A percentile compares a stretch with the other conserved stretches of the same genome.
These are phyloP conservation scores for Suhomyces ambrosiae DNA, from an alignment of 1,139 yeast species.

Conservation along the genomic window DNA sequence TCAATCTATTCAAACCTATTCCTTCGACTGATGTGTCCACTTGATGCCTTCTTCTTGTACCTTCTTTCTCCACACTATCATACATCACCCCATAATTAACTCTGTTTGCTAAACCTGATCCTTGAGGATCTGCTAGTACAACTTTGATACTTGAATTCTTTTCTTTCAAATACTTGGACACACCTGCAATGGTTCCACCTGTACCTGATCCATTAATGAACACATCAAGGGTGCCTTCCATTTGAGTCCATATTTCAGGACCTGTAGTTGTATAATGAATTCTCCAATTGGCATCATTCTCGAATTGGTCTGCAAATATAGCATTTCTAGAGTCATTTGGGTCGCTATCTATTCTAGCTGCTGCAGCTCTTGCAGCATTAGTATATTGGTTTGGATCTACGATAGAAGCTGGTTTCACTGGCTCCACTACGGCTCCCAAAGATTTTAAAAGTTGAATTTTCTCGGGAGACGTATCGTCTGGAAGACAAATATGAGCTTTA, in stretches of 20 bases:
- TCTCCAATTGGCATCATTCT: slow-evolving; percentile 87
- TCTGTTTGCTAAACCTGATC: slow-evolving; percentile 85
- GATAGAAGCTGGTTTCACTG: slow-evolving; percentile 92
- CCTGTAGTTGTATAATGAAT: slow-evolving; percentile 84
- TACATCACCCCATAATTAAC: slow-evolving; percentile 93
- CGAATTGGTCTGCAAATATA: slow-evolving; percentile 93
- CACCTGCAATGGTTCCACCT: slow-evolving; percentile 88
- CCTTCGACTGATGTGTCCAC: slow-evolving; percentile 96
- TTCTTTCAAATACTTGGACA: slow-evolving; percentile 69
- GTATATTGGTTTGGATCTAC: slow-evolving; percentile 94
- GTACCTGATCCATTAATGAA: slow-evolving; percentile 80
- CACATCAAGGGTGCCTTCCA: slow-evolving; percentile 63
- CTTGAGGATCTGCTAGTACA: slow-evolving; percentile 91
- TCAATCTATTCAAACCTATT: slow-evolving; percentile 84
- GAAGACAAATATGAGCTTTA: slow-evolving; percentile 87
- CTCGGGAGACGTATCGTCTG: slow-evolving; percentile 89
- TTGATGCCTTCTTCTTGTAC: slow-evolving; percentile 91
- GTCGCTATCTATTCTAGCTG: slow-evolving; percentile 53
- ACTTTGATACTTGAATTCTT: slow-evolving; percentile 34
- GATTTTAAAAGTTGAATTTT: slow-evolving; percentile 69
- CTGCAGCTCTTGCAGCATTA: slow-evolving; percentile 75
- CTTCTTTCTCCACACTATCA: slow-evolving; percentile 84
- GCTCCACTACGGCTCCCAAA: slow-evolving; percentile 84
- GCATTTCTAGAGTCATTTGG: slow-evolving; percentile 49
- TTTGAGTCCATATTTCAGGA: slow-evolving; percentile 81